Base-by-base conservation (phyloP, 345 rosid species). In the Sisymbrium altissimum region DNA sequence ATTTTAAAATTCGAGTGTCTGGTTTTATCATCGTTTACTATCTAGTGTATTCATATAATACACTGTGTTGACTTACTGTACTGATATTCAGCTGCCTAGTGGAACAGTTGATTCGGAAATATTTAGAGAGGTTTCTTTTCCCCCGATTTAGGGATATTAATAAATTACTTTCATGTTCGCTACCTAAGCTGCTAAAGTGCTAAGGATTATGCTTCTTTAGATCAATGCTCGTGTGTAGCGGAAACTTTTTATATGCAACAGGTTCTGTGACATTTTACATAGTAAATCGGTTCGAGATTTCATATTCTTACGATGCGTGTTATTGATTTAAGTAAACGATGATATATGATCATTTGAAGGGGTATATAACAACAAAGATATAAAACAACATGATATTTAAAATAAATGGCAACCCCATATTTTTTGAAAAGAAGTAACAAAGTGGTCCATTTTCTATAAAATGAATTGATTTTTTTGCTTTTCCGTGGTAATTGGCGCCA, bases 401-500 rank as follows among this genome's bases (percentile, higher is more conserved):
- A 66, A 68, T 29, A 50, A 59, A 59, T 41, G 25, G 55, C 46
- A 41, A 23, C 63, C 73, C 63, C 56, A 61, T 68, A 48, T 23
- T 68, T 40, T 49, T 7, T 14, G 67, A 59, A 59, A 59, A 0
- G 40, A 36, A 66, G 49, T 27, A 59, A 60, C 36, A 53, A 62
- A 44, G 70, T 69, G 79, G 75, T 76, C 79, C 79, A 68, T 10
- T 69, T 76, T 44, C 13, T 62, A 54, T 33, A 54, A 53, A 69
- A 69, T 68, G 58, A 39, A 61, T 41, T 43, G 53, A 43, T 15
- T 43, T 63, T 43, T 5, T 43, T 72, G 70, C 66, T 59, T 72
- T 64, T 36, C 64, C 44, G 38, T 10, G 53, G 69, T 73, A 41
- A 60, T 73, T 72, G 75, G 70, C 67, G 41, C 63, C 73, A 71